Conservation (phyloP, 2,329 filamentous ascomycete genomes). For the Xylaria sp. region DNA sequence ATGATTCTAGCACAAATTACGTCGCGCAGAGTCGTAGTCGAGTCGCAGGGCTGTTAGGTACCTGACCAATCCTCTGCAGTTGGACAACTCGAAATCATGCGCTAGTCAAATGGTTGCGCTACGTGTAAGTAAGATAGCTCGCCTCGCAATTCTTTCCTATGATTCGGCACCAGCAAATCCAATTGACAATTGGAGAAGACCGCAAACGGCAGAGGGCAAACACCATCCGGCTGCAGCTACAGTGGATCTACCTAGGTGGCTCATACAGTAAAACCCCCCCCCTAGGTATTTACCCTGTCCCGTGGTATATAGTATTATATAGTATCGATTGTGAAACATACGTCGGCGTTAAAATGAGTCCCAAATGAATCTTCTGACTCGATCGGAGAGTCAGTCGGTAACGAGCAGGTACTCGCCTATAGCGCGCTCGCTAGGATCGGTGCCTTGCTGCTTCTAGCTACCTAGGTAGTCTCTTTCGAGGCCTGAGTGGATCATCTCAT, state of each 20-base stretch:
- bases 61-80: neutral
- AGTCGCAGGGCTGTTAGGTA: no score
- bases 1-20: neutral
- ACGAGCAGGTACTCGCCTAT: neutral
- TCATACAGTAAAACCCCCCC: no score
- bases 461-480: conserved; percentile 8
- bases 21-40: no score
- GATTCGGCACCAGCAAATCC: neutral
- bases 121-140: no score
- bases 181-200: neutral
- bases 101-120: no score
- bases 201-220: neutral
- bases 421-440: conserved; percentile 12
- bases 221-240: neutral
- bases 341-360: neutral
- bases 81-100: conserved; percentile 18
- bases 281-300: no score
- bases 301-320: no score
- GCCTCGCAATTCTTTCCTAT: no score
- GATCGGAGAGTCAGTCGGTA: neutral
- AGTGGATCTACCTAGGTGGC: no score
- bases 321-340: conserved; percentile 6
- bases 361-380: conserved; percentile 2
- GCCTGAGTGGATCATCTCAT: conserved; percentile 23
- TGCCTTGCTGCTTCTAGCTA: conserved; percentile 22